Base-by-base conservation (phyloP, 2,329 filamentous ascomycete genomes). In the Botrytis hyacinthi region DNA sequence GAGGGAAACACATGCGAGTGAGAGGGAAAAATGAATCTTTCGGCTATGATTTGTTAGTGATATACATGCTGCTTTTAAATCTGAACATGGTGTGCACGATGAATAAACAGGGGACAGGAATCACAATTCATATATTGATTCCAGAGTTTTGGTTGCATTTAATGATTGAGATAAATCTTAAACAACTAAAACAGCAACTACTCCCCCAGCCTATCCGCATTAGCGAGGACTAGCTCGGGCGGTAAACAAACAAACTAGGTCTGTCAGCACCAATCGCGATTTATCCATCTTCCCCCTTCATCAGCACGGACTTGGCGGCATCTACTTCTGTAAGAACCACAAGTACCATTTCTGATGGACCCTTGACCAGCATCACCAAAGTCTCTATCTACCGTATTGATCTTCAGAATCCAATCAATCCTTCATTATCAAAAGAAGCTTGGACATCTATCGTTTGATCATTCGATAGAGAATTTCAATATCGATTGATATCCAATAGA, bases 201-300 rank as follows among this genome's bases (percentile, higher is more conserved):
- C 18, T 51, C 46, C 60, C 44, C 59, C 32, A 42, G 60, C 60
- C 60, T 71, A 44, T 63, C 70, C 60, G 60, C 70, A 71, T 66
- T 71, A 66, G 60, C 70, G 70, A 71, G 12, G 7, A 20, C n/a
- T 71, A 72, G 70, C 61, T 63, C 18, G 46, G 48, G 70, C 70
- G 70, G 70, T 42, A 57, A 72, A 51, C 59, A 48, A 63, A 32
- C 20, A 66, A 26, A 10, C 37, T 16, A 57, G 4, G n/a, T 8
- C 8, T 20, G 18, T 63, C 44, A 48, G 42, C 62, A 66, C 62
- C 62, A 66, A 66, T 22, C 37, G 40, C 18, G 61, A 65, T 65
- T 65, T 65, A 65, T 29, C 61, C 61, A 40, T 35, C 6, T 29
- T 35, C 20, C 29, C 42, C 42, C 29, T 35, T 51, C 63, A 32